phyloP scores from a whole-genome alignment of 2,329 filamentous ascomycete species.

The Laburnicola sp. region DNA sequence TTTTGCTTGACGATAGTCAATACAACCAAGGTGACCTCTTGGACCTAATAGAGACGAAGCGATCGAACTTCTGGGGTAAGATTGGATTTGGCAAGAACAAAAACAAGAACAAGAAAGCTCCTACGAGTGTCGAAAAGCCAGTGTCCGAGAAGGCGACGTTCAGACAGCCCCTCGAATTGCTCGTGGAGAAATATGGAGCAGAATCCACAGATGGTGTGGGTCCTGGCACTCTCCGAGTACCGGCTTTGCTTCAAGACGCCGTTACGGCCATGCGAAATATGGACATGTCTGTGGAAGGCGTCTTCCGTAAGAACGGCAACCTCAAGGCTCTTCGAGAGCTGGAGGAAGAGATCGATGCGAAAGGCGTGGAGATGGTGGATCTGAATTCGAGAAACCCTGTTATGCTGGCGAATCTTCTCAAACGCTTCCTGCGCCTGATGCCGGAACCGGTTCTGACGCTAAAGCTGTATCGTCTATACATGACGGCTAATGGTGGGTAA shows the following conservation, averaged over 20 bases:
- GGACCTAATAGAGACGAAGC: conserved; percentile 88
- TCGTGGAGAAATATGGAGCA: conserved; percentile 90
- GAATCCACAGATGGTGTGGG: conserved; percentile 98
- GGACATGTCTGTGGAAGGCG: conserved; percentile 97
- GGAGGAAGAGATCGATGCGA: conserved; percentile 81
- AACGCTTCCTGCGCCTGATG: conserved; percentile 91
- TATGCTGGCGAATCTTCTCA: conserved; percentile 88
- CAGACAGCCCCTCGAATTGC: conserved; percentile 81
- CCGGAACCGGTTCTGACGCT: conserved; percentile 93
- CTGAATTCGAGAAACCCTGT: conserved; percentile 88
- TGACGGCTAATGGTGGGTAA: conserved; percentile 75
- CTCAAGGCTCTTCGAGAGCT: conserved; percentile 90
- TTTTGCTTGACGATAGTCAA: conserved; percentile 83
- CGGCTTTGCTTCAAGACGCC: conserved; percentile 91
- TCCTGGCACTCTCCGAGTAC: conserved; percentile 85
- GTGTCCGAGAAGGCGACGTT: conserved; percentile 75
- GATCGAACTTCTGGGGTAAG: conserved; percentile 96
- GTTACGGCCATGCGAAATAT: conserved; percentile 96
- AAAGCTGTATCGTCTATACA: conserved; percentile 89
- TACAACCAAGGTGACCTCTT: conserved; percentile 94
- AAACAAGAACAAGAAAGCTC: conserved; percentile 78
- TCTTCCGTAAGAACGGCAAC: conserved; percentile 99
- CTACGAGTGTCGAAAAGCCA: conserved; percentile 36
- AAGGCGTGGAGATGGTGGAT: conserved; percentile 82
- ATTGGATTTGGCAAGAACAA: conserved; percentile 93